Base-by-base conservation (phyloP, 768 basidiomycete species). In the Podaxis mareebaensis region DNA sequence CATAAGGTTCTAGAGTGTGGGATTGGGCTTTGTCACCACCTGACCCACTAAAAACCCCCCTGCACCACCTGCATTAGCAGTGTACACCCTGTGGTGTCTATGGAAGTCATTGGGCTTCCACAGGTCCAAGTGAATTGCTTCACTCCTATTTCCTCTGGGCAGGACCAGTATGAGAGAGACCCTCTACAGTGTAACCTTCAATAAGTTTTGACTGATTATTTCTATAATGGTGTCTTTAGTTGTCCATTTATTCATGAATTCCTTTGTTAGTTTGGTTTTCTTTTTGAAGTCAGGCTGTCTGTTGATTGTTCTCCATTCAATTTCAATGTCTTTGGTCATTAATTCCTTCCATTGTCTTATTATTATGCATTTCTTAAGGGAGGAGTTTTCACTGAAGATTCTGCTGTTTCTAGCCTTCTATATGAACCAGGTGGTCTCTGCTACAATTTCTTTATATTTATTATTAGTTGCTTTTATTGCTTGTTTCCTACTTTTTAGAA, bases 371-470 rank as follows among this genome's bases (percentile, higher is more conserved):
- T 2, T 15, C 17, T 13, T 26, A 3, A 26, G 26, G 26, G 26
- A 26, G 26, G 3, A 33, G 3, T 58, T 48, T 2, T n/a, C n/a
- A n/a, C 40, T 44, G 4, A 46, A 46, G 10, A 46, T 24, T 20
- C 28, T 33, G 3, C 53, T 44, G 13, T 44, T 48, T 49, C 15
- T 61, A 12, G 33, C 28, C 24, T 15, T 39, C 63, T 60, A 67
- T 26, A 64, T 61, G 1, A 53, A 13, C 53, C 61, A 57, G 17
- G 24, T 24, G 0, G 54, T 48, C 40, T 67, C 59, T 0, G 51
- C 24, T n/a, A 64, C 44, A 3, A 67, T 30, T 26, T 64, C 61
- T 53, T 24, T 61, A 20, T 56, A 64, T 15, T 61, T 33, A 3
- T 56, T 36, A 13, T 61, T 55, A 38, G 15, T 7, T 0, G 40